Conservation (phyloP, 2,329 filamentous ascomycete species). For the Calonectria pseudoturangicola region DNA sequence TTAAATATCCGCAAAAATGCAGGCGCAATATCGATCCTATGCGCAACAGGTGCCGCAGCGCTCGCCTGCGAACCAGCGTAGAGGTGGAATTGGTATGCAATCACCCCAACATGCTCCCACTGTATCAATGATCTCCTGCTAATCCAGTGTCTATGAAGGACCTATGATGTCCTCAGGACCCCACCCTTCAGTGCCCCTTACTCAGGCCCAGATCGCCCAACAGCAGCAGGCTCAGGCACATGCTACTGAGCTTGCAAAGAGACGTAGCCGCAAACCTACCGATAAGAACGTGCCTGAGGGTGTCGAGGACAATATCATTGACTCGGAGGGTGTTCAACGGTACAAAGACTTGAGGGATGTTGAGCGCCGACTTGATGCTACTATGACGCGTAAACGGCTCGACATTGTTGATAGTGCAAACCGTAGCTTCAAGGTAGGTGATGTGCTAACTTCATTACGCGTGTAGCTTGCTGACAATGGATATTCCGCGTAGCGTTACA, state of each 20-base stretch:
- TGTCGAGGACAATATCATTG: slow-evolving; percentile 87
- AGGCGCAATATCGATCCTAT: slow-evolving; percentile 72
- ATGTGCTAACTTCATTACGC: slow-evolving; percentile 11
- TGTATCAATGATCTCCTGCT: slow-evolving; percentile 21
- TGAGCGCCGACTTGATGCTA: slow-evolving; percentile 91
- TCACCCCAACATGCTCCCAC: slow-evolving; percentile 38
- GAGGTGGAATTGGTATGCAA: slow-evolving; percentile 71
- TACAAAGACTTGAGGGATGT: slow-evolving; percentile 91
- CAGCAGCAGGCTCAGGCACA: slow-evolving; percentile 71
- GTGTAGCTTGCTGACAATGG: slow-evolving; percentile 31
- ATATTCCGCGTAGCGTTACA: slow-evolving; percentile 74
- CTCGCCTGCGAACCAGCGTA: slow-evolving; percentile 68
- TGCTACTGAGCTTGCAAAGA: slow-evolving; percentile 81
- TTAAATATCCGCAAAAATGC: slow-evolving; percentile 63
- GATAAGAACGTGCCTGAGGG: slow-evolving; percentile 97
- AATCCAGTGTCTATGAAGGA: slow-evolving; percentile 59
- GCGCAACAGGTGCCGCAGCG: slow-evolving; percentile 71
- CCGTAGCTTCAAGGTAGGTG: slow-evolving; percentile 79
- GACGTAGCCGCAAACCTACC: slow-evolving; percentile 90
- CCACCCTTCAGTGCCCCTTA: slow-evolving; percentile 70
- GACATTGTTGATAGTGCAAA: slow-evolving; percentile 90
- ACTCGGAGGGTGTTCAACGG: slow-evolving; percentile 83
- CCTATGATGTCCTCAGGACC: slow-evolving; percentile 74
- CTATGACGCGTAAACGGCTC: slow-evolving; percentile 94
- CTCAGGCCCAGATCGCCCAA: slow-evolving; percentile 71